These are phyloP conservation scores for Diaporthe citri DNA, from an alignment of 2,329 filamentous ascomycete species.

Conservation along the genomic window DNA sequence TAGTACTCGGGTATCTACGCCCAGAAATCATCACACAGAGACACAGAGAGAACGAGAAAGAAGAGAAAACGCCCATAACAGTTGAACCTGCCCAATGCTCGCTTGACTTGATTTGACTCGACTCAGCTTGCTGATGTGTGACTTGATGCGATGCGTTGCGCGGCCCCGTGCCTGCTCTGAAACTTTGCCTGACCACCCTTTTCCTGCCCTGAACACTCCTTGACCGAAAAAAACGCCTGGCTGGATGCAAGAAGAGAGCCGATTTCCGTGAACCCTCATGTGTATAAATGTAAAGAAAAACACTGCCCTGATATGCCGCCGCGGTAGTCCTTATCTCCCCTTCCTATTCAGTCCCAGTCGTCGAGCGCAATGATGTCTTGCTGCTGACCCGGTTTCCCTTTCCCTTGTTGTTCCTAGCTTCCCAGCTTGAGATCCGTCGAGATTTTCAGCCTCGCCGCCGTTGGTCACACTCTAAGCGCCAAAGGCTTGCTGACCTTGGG, in stretches of 20 bases:
- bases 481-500: conserved; percentile 43
- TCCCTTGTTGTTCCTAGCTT: neutral
- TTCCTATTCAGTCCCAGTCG: neutral
- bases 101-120: conserved; percentile 22
- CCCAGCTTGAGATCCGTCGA: neutral
- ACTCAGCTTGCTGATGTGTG: neutral
- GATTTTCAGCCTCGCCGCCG: conserved; percentile 40
- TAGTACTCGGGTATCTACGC: neutral
- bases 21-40: conserved; percentile 4
- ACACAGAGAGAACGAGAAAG: neutral
- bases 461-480: conserved; percentile 51
- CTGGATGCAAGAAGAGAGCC: conserved; percentile 36
- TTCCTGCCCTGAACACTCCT: neutral
- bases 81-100: conserved; percentile 21
- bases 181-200: neutral
- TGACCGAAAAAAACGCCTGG: conserved; percentile 37
- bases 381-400: neutral
- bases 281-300: conserved; percentile 2
- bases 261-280: neutral
- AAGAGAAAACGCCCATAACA: neutral
- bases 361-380: neutral
- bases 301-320: neutral
- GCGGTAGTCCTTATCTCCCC: neutral
- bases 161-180: neutral
- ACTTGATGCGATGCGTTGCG: neutral